phyloP scores from a whole-genome alignment of 2,329 filamentous ascomycete genomes.

The Apiospora koreana region DNA sequence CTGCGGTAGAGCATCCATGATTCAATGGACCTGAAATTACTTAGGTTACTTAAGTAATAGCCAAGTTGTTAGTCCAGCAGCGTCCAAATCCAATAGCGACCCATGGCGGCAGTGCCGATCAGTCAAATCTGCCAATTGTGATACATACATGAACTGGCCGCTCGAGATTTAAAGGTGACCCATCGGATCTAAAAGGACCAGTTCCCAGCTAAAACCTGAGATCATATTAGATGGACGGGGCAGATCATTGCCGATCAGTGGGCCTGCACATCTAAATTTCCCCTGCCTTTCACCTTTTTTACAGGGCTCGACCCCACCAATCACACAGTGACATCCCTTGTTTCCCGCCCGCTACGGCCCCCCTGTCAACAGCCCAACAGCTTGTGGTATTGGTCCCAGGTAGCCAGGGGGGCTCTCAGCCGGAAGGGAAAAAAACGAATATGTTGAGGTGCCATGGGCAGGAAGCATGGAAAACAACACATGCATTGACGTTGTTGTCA shows the following conservation, averaged over 20 bases:
- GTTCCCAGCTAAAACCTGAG: neutral
- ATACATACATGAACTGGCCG: conserved; percentile 4
- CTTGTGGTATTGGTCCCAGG: too few relatives aligned
- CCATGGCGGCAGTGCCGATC: neutral
- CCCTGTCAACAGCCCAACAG: too few relatives aligned
- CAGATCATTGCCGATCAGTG: conserved; percentile 1
- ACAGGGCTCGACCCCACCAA: neutral
- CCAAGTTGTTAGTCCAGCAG: neutral
- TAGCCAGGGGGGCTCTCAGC: too few relatives aligned
- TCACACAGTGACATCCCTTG: too few relatives aligned
- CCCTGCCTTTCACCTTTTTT: too few relatives aligned
- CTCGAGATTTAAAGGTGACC: neutral
- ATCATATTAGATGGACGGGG: neutral
- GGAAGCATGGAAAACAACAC: too few relatives aligned
- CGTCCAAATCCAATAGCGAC: neutral
- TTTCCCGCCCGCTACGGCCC: too few relatives aligned
- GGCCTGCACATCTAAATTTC: neutral
- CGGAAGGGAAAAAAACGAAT: too few relatives aligned
- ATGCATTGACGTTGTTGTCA: too few relatives aligned
- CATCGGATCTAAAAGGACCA: neutral
- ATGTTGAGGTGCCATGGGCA: too few relatives aligned
- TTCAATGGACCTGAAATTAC: neutral
- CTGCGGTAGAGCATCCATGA: neutral
- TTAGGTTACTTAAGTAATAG: neutral
- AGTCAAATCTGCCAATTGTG: conserved; percentile 2